Conservation (phyloP, 2,329 filamentous ascomycete genomes). For the Aspergillus pseudonomiae region DNA sequence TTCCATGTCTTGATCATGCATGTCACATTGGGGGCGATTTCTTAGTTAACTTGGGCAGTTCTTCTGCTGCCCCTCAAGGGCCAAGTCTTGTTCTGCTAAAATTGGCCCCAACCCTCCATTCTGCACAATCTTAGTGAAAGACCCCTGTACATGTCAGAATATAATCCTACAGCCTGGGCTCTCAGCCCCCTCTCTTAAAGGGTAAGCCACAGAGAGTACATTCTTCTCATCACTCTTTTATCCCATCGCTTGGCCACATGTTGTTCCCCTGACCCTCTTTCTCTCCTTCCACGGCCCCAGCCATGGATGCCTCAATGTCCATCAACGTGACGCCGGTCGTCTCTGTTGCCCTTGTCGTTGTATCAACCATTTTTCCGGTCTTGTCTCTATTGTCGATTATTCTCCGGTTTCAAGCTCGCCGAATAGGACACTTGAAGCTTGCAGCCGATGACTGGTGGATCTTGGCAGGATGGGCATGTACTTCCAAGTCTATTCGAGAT, state of each 20-base stretch:
- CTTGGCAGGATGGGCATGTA: neutral
- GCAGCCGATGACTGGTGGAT: neutral
- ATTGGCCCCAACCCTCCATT: neutral
- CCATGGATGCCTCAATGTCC: neutral
- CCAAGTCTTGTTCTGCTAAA: neutral
- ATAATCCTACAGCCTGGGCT: neutral
- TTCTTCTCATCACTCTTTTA: neutral
- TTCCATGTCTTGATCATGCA: neutral
- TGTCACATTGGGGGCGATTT: neutral
- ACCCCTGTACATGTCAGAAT: neutral
- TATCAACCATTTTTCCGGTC: neutral
- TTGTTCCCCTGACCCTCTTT: neutral
- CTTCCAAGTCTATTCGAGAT: neutral
- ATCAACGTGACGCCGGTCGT: neutral
- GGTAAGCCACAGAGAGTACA: neutral
- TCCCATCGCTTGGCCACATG: neutral
- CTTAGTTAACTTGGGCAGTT: neutral
- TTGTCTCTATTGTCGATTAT: neutral
- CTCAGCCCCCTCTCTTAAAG: neutral
- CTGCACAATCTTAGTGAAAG: neutral
- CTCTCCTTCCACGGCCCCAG: neutral
- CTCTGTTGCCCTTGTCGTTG: neutral
- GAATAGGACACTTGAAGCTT: neutral
- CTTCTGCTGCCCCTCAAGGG: neutral
- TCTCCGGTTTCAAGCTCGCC: neutral